A percentile compares a stretch with the other conserved stretches of the same genome.
Evolutionary conservation across 2,329 filamentous ascomycete genomes (phyloP).

Genomic region (Colletotrichum noveboracense): DNA sequence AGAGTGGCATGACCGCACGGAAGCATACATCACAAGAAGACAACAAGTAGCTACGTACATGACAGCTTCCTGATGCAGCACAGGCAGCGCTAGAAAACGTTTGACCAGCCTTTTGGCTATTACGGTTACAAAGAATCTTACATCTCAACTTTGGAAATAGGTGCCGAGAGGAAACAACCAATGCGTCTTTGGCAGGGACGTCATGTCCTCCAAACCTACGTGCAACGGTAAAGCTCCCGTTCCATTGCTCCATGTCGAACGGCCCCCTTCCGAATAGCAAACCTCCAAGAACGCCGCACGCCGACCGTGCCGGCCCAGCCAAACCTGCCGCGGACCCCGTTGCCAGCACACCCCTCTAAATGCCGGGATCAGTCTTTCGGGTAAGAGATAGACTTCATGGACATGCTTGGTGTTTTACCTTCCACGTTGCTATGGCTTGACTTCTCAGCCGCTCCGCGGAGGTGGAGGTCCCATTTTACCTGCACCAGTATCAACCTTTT

Average conservation of each 20-base stretch:
- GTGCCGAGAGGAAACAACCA: background rate
- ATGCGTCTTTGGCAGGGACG: background rate
- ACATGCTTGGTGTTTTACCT: background rate
- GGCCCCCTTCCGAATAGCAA: background rate
- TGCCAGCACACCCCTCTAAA: background rate
- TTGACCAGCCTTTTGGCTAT: background rate
- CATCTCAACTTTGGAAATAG: background rate
- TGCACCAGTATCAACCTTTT: constrained; percentile 72
- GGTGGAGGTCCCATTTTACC: constrained; percentile 54
- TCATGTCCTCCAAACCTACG: background rate
- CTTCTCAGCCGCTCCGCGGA: constrained; percentile 14
- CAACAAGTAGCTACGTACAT: background rate
- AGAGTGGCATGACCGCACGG: background rate
- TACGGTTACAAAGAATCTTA: background rate
- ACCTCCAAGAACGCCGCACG: constrained; percentile 7
- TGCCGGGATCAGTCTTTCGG: background rate
- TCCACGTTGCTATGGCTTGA: background rate
- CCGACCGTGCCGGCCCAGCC: constrained; percentile 1
- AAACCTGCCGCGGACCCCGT: background rate
- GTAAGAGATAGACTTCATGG: background rate
- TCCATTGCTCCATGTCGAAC: background rate
- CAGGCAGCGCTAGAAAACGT: background rate
- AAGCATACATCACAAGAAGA: background rate
- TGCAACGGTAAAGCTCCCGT: background rate
- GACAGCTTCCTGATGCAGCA: background rate